A percentile compares a stretch with the other conserved stretches of the same genome.
phyloP scores from a whole-genome alignment of 2,329 filamentous ascomycete species.

The Phialophora chinensis region DNA sequence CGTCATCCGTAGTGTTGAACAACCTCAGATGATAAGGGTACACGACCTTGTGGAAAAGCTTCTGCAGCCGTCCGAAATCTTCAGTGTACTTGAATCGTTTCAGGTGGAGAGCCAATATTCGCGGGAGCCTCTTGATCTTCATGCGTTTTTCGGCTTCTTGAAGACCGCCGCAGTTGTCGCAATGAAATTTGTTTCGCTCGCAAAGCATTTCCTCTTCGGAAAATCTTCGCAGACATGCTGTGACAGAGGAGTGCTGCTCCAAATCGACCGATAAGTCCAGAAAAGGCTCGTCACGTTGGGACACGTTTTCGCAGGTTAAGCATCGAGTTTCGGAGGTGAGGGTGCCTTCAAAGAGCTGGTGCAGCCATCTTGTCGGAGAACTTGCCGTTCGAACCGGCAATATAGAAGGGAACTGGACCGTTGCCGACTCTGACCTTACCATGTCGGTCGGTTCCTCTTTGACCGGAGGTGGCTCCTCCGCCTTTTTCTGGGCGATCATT shows the following conservation, averaged over 20 bases:
- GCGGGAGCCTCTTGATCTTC: slow-evolving; percentile 96
- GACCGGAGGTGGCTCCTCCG: slow-evolving; percentile 52
- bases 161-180: slow-evolving; percentile 92
- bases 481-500: slow-evolving; percentile 52
- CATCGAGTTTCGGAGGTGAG: slow-evolving; percentile 96
- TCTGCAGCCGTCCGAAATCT: slow-evolving; percentile 89
- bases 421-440: slow-evolving; percentile 59
- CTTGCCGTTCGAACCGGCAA: slow-evolving; percentile 54
- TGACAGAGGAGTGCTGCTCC: slow-evolving; percentile 93
- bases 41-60: slow-evolving; percentile 94
- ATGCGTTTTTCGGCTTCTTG: slow-evolving; percentile 99
- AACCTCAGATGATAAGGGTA: slow-evolving; percentile 96
- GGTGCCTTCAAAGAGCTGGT: slow-evolving; percentile 94
- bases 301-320: slow-evolving; percentile 93
- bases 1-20: slow-evolving; percentile 97
- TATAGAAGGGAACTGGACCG: slow-evolving; percentile 46
- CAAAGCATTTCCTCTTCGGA: slow-evolving; percentile 98
- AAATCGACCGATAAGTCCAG: slow-evolving; percentile 94
- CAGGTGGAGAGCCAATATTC: slow-evolving; percentile 87
- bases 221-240: slow-evolving; percentile 92
- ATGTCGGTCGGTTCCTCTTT: slow-evolving; percentile 50
- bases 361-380: slow-evolving; percentile 84
- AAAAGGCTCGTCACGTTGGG: slow-evolving; percentile 93
- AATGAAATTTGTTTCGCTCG: slow-evolving; percentile 98
- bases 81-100: slow-evolving; percentile 99